Percentiles rank a stretch among this genome's conserved stretches.
These are phyloP conservation scores for Aspergillus floridensis DNA, from an alignment of 2,329 filamentous ascomycete species.

Conservation along the genomic window DNA sequence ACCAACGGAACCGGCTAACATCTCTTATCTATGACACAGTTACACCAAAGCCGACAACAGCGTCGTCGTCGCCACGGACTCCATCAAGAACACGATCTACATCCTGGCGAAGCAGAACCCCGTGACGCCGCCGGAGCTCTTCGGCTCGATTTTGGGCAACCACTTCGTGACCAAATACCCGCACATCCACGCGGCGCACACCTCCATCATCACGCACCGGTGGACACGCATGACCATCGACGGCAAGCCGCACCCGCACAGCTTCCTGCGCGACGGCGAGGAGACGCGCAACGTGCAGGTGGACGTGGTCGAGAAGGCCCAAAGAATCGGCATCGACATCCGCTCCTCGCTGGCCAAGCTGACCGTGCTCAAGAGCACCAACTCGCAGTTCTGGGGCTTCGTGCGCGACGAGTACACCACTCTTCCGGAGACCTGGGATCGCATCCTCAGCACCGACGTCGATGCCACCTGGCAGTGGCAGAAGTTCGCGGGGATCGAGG, in stretches of 20 bases:
- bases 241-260: slow-evolving; percentile 89
- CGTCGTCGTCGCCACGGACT: slow-evolving; percentile 92
- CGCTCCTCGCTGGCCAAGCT: slow-evolving; percentile 76
- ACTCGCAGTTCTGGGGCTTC: slow-evolving; percentile 93
- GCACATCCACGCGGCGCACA: slow-evolving; percentile 82
- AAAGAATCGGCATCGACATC: slow-evolving; percentile 67
- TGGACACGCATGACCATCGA: slow-evolving; percentile 89
- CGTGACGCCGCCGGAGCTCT: slow-evolving; percentile 89
- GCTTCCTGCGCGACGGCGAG: slow-evolving; percentile 83
- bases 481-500: slow-evolving; percentile 62
- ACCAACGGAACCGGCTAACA: not conserved
- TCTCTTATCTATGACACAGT: slow-evolving; percentile 46
- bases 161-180: slow-evolving; percentile 87
- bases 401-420: slow-evolving; percentile 91
- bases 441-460: slow-evolving; percentile 91
- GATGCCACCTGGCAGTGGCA: slow-evolving; percentile 86
- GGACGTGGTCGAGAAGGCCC: slow-evolving; percentile 55
- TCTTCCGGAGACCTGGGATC: slow-evolving; percentile 86
- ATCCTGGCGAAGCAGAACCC: slow-evolving; percentile 93
- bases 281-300: slow-evolving; percentile 84
- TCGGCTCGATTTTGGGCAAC: slow-evolving; percentile 75
- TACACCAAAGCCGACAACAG: slow-evolving; percentile 95
- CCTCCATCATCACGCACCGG: slow-evolving; percentile 78
- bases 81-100: slow-evolving; percentile 96
- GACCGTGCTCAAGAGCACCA: slow-evolving; percentile 92